A percentile compares a stretch with the other conserved stretches of the same genome.
These are phyloP conservation scores for Lactarius indigo DNA, from an alignment of 768 basidiomycete species.

Conservation along the genomic window DNA sequence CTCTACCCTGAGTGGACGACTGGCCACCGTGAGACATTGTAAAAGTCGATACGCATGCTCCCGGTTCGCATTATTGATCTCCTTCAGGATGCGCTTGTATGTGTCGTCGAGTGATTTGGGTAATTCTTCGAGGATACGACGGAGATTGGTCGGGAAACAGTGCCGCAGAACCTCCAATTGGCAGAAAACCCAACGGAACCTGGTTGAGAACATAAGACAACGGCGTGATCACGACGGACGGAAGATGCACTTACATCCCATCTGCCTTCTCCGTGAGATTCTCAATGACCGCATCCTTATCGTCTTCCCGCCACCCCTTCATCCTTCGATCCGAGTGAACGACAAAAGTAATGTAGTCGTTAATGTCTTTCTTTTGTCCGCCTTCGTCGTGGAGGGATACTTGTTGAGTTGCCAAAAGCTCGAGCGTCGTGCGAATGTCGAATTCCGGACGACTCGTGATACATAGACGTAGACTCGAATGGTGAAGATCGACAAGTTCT, in stretches of 20 bases:
- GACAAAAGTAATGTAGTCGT: neutral
- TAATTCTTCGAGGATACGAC: neutral
- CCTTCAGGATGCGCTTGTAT: neutral
- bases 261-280: neutral
- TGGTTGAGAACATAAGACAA: neutral
- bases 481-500: neutral
- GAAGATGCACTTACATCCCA: neutral
- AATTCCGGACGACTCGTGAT: neutral
- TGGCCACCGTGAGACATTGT: neutral
- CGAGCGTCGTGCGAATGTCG: neutral
- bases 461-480: neutral
- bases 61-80: neutral
- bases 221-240: neutral
- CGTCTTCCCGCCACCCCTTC: neutral
- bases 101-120: neutral
- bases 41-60: neutral
- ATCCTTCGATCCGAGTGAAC: neutral
- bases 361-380: neutral
- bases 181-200: neutral
- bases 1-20: neutral
- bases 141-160: neutral
- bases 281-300: neutral
- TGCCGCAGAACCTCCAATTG: neutral
- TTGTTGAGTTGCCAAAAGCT: neutral
- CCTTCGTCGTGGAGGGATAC: neutral